Evolutionary conservation across 164 flowering plant genomes (phyloP), one percentile per base, ranked within the genome.

Genomic region (Nelumbo lutea): DNA sequence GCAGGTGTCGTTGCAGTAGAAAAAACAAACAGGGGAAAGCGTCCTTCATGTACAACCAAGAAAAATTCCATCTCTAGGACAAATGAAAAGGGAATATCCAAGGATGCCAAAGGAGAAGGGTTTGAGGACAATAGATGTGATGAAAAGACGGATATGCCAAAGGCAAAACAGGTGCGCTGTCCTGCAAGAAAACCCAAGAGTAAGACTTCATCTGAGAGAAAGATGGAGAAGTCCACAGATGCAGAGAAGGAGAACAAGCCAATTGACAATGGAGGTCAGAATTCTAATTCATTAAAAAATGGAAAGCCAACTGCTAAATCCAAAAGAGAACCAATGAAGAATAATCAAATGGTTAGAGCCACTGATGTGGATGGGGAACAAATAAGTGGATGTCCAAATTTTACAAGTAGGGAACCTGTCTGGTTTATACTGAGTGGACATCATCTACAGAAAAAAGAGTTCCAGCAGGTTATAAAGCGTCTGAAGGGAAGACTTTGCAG

Each of bases 401-500:
- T 58, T 43, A 52, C 64, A 13, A 73, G 70, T 59, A 40, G 59
- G 40, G 90, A 86, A 57, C 88, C 87, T 44, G 74, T 42, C 47
- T 85, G 87, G 68, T 93, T 93, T 79, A 79, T 96, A 74, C 60
- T 96, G 71, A 86, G 90, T 83, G 99, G 97, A 40, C 96, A 89
- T 79, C 83, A 75, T 68, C 77, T 86, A 2, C 97, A 91, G 70
- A 90, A 89, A 70, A 91, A 88, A 80, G 92, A 88, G 75, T 91
- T 88, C 76, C 96, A 85, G 74, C 84, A 87, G 72, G 76, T 90
- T 11, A 83, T 93, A 45, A 86, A 68, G 73, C 81, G 74, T 43
- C 79, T 96, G 76, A 88, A 78, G 75, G 99, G 98, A 68, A 90
- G 81, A 78, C 27, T 77, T 47, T 93, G 97, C 78, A 82, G 93